A percentile compares a stretch with the other conserved stretches of the same genome.
Conservation (phyloP, 345 rosid species). For the Aethionema arabicum region DNA sequence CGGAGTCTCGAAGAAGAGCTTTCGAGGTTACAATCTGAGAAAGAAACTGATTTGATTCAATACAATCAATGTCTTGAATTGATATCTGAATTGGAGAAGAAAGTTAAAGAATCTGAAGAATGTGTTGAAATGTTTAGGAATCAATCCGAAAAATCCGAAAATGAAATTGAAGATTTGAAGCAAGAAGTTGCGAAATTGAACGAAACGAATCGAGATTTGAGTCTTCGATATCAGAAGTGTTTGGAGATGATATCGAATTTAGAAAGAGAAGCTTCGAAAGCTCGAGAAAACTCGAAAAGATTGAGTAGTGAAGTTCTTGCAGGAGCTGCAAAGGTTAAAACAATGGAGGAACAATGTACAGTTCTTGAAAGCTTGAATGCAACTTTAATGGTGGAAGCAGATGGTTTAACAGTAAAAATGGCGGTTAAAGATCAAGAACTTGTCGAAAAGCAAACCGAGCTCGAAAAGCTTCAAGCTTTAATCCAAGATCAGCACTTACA, state of each 20-base stretch:
- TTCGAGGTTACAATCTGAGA: slow-evolving; percentile 63
- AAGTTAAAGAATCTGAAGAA: slow-evolving; percentile 57
- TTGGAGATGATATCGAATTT: slow-evolving; percentile 59
- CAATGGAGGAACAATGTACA: slow-evolving; percentile 54
- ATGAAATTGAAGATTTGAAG: slow-evolving; percentile 54
- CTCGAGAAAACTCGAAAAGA: slow-evolving; percentile 53
- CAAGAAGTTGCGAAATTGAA: slow-evolving; percentile 50
- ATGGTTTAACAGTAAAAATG: slow-evolving; percentile 48
- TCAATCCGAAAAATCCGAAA: slow-evolving; percentile 57
- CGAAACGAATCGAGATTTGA: slow-evolving; percentile 66
- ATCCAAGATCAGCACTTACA: slow-evolving; percentile 59
- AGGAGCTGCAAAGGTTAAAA: slow-evolving; percentile 58
- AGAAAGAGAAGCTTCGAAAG: slow-evolving; percentile 59
- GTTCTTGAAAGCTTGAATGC: slow-evolving; percentile 62
- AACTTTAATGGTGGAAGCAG: slow-evolving; percentile 62
- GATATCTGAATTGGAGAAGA: slow-evolving; percentile 61
- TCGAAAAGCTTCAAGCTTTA: slow-evolving; percentile 54
- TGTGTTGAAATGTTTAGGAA: slow-evolving; percentile 46
- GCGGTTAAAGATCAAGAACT: slow-evolving; percentile 73
- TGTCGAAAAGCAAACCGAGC: slow-evolving; percentile 57
- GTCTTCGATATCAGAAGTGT: slow-evolving; percentile 53
- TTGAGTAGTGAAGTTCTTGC: slow-evolving; percentile 59
- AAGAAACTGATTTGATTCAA: slow-evolving; percentile 53
- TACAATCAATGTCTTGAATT: slow-evolving; percentile 61
- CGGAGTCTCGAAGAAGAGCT: slow-evolving; percentile 67